Percentiles rank a stretch among this genome's conserved stretches.
These are phyloP conservation scores for Nephelium lappaceum DNA, from an alignment of 345 rosid species.

Conservation along the genomic window DNA sequence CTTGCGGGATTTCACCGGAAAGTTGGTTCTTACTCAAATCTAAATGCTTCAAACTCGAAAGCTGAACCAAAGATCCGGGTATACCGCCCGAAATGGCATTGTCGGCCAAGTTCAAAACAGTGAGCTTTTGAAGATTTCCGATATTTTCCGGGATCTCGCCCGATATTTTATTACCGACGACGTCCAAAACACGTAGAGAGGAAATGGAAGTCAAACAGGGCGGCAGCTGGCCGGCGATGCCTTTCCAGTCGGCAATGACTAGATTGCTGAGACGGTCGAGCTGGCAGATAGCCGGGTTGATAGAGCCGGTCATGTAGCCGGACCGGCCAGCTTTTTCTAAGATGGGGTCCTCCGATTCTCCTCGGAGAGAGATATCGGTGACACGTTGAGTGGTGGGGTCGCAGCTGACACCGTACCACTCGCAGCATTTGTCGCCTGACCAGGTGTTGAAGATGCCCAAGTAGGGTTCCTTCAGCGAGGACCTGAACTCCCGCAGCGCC, in stretches of 20 bases:
- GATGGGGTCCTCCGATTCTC: slow-evolving; percentile 91
- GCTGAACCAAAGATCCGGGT: slow-evolving; percentile 62
- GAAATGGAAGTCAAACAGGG: slow-evolving; percentile 58
- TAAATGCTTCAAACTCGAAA: slow-evolving; percentile 66
- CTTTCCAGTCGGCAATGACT: slow-evolving; percentile 88
- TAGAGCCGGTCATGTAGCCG: slow-evolving; percentile 85
- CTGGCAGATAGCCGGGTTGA: slow-evolving; percentile 71
- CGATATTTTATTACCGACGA: slow-evolving; percentile 70
- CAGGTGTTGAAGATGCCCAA: slow-evolving; percentile 79
- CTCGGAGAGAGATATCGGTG: slow-evolving; percentile 78
- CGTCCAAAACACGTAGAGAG: slow-evolving; percentile 74
- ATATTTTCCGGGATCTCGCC: slow-evolving; percentile 66
- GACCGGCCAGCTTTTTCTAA: slow-evolving; percentile 70
- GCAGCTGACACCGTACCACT: slow-evolving; percentile 88
- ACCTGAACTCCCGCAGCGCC: slow-evolving; percentile 61
- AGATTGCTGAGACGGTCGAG: slow-evolving; percentile 65
- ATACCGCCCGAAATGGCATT: slow-evolving; percentile 67
- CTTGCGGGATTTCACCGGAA: slow-evolving; percentile 64
- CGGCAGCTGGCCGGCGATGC: slow-evolving; percentile 72
- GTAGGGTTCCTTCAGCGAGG: slow-evolving; percentile 67
- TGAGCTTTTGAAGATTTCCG: slow-evolving; percentile 62
- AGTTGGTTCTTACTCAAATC: slow-evolving; percentile 68
- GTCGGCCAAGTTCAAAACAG: slow-evolving; percentile 81
- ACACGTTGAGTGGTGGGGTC: slow-evolving; percentile 69
- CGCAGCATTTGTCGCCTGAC: slow-evolving; percentile 69